These are phyloP conservation scores for Pilobolus umbonatus DNA, from an alignment of 192 early-diverging fungal genomes.

Conservation along the genomic window DNA sequence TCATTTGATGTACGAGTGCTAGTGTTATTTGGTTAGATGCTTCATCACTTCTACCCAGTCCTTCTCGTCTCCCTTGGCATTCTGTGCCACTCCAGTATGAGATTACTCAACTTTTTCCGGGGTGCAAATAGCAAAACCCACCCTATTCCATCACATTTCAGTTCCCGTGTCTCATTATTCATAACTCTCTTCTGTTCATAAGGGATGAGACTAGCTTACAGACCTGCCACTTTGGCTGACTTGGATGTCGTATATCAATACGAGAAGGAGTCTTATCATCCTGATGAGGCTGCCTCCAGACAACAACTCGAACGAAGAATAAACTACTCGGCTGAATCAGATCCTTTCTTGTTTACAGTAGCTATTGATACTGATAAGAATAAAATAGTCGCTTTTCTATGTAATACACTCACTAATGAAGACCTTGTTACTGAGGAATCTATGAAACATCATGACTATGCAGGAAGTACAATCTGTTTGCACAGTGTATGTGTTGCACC, in stretches of 20 bases:
- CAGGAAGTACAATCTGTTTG: conserved; percentile 58
- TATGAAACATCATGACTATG: conserved; percentile 57
- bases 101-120: too few relatives aligned
- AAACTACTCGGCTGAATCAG: conserved; percentile 22
- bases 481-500: conserved; percentile 62
- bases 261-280: conserved; percentile 32
- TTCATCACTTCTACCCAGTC: too few relatives aligned
- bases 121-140: too few relatives aligned
- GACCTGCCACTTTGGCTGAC: conserved; percentile 8
- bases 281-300: conserved; percentile 40
- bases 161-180: too few relatives aligned
- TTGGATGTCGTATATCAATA: conserved; percentile 7
- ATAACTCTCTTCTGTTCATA: too few relatives aligned
- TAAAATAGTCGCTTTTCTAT: conserved; percentile 54
- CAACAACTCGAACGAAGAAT: conserved; percentile 40
- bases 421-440: conserved; percentile 55
- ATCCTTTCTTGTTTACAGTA: conserved; percentile 33
- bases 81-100: too few relatives aligned
- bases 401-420: conserved; percentile 44
- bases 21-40: too few relatives aligned
- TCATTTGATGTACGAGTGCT: too few relatives aligned
- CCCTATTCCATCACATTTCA: too few relatives aligned
- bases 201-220: neutral
- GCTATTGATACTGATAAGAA: conserved; percentile 16
- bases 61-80: too few relatives aligned